Conservation (phyloP, 2,329 filamentous ascomycete species). For the Monascus ruber region DNA sequence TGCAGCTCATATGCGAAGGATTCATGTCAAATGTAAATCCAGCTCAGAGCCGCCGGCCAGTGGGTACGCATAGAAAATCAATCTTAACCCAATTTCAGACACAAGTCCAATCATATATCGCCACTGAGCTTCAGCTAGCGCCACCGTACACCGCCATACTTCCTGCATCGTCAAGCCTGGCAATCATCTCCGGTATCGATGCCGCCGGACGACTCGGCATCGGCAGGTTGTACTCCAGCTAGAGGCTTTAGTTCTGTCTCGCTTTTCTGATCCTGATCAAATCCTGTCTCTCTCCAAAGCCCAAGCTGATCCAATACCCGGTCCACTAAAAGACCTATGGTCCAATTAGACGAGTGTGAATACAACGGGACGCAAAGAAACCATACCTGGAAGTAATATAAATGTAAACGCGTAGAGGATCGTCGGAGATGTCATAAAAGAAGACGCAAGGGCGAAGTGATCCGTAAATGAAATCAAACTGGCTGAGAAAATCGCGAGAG, state of each 20-base stretch:
- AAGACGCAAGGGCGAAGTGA: slow-evolving; percentile 23
- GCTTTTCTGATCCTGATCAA: slow-evolving; percentile 15
- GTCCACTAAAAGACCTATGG: slow-evolving; percentile 21
- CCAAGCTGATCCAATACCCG: slow-evolving; percentile 22
- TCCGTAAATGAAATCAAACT: slow-evolving; percentile 18
- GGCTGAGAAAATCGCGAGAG: slow-evolving; percentile 18
- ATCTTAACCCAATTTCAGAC: no score
- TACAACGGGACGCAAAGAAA: neutral
- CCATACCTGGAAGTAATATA: slow-evolving; percentile 20
- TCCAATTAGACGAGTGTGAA: slow-evolving; percentile 7
- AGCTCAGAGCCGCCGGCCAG: no score
- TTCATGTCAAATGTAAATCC: no score
- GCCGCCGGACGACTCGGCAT: no score
- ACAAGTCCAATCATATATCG: no score
- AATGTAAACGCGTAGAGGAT: slow-evolving; percentile 26
- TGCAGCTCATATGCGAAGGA: no score
- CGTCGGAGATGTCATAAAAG: slow-evolving; percentile 30
- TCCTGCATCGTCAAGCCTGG: no score
- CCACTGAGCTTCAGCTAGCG: no score
- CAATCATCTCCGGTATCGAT: no score
- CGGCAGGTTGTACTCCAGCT: neutral
- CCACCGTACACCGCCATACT: no score
- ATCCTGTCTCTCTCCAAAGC: slow-evolving; percentile 10
- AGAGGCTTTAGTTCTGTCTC: slow-evolving; percentile 7
- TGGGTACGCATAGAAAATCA: no score